Base-by-base conservation (phyloP, 2,329 filamentous ascomycete species). In the Bisporella sp. region DNA sequence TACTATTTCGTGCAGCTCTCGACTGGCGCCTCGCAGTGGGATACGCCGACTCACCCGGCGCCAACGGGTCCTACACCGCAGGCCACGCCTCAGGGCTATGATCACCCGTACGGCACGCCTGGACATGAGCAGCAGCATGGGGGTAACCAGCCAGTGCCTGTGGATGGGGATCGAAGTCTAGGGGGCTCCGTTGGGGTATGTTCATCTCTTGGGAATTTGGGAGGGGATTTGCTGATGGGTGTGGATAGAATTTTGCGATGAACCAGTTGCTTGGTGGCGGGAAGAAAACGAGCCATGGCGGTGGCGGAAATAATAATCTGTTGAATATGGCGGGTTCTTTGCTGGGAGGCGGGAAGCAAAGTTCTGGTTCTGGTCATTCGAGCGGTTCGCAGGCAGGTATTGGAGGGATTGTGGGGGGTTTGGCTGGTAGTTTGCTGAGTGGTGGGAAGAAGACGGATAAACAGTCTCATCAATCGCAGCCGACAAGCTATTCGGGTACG, bases 1-100 rank as follows among this genome's bases (percentile, higher is more conserved):
- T 85, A 85, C 65, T 85, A 85, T 67, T 85, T 80, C 65, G 84
- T 88, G 46, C 83, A 87, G 67, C 77, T 88, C 49, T 82, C 81
- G 48, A 87, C 84, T 6, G 84, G 84, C 45, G 74, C 79, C 37
- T 86, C 84, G 55, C 84, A 87, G 68, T 88, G 85, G 84, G 84
- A 87, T n/a, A 75, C 78, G 32, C 84, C 84, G 32, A 87, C 80
- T 11, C 73, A 80, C 52, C 75, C 82, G 46, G 82, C 78, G 6
- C 81, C 79, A 42, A 75, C 78, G 28, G 79, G 81, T 54, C 80
- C 72, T 62, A 82, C 78, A 37, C 82, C 78, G 43, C 76, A 71
- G 54, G 75, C 74, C 51, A 71, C 66, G 48, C 69, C 66, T 59
- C 70, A 54, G 62, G 68, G 31, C 31, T 63, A 66, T 41, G 79